A percentile compares a stretch with the other conserved stretches of the same genome.
These are phyloP conservation scores for Penicillium sp. DNA, from an alignment of 2,329 filamentous ascomycete genomes.

Conservation along the genomic window DNA sequence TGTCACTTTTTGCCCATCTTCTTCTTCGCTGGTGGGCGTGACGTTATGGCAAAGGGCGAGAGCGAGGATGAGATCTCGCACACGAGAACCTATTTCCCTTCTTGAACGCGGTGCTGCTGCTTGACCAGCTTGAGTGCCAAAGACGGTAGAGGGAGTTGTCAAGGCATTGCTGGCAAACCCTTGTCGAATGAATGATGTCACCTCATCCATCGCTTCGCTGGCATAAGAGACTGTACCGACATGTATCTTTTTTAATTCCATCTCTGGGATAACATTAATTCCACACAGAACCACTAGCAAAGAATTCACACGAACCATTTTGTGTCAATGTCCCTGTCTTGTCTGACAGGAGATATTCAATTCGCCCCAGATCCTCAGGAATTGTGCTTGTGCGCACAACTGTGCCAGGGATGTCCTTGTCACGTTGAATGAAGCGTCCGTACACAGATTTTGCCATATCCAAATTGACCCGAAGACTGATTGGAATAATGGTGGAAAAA, in stretches of 20 bases:
- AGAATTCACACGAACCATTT: slow-evolving; percentile 53
- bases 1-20: slow-evolving; percentile 68
- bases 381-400: slow-evolving; percentile 96
- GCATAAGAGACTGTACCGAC: slow-evolving; percentile 97
- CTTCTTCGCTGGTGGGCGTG: slow-evolving; percentile 81
- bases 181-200: slow-evolving; percentile 76
- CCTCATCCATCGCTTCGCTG: slow-evolving; percentile 98
- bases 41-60: slow-evolving; percentile 95
- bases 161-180: slow-evolving; percentile 60
- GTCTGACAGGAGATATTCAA: slow-evolving; percentile 93
- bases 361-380: slow-evolving; percentile 88
- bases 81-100: slow-evolving; percentile 86
- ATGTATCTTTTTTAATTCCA: slow-evolving; percentile 98
- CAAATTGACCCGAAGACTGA: slow-evolving; percentile 90
- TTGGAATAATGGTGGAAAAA: slow-evolving; percentile 98
- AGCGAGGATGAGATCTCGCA: slow-evolving; percentile 86
- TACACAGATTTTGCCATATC: slow-evolving; percentile 97
- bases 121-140: slow-evolving; percentile 53
- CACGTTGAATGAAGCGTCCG: slow-evolving; percentile 88
- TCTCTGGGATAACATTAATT: slow-evolving; percentile 52
- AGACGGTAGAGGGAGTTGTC: slow-evolving; percentile 69
- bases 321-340: slow-evolving; percentile 98
- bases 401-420: slow-evolving; percentile 81
- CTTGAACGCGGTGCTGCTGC: slow-evolving; percentile 70
- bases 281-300: background rate